Percentiles rank a stretch among this genome's conserved stretches.
Evolutionary conservation across 2,329 filamentous ascomycete species (phyloP).

Genomic region (Xylaria sp.): DNA sequence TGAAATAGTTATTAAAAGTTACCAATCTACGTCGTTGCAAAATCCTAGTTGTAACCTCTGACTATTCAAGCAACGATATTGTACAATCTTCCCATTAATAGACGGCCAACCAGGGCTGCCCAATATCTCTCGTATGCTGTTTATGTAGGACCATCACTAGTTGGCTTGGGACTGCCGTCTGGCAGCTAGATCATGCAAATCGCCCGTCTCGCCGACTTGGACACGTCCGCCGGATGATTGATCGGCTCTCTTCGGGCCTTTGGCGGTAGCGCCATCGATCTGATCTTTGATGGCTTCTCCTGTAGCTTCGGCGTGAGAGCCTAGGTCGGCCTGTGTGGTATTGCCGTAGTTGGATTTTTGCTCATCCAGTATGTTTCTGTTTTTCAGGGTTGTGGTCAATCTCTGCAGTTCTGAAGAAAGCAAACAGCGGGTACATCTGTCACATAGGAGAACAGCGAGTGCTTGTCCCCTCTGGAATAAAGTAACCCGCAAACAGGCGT

Average conservation of each 20-base stretch:
- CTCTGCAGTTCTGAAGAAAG: neutral
- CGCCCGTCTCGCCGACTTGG: constrained; percentile 41
- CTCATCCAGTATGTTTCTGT: constrained; percentile 37
- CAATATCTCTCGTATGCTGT: too few relatives aligned
- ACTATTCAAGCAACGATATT: too few relatives aligned
- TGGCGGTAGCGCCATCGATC: constrained; percentile 39
- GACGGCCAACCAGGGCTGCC: neutral
- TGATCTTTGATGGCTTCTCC: constrained; percentile 40
- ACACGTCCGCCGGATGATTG: constrained; percentile 38
- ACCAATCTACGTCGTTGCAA: neutral
- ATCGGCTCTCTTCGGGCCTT: constrained; percentile 41
- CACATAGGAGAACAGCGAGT: neutral
- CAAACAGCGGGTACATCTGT: neutral
- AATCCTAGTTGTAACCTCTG: neutral
- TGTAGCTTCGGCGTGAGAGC: constrained; percentile 27
- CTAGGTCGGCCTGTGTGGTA: constrained; percentile 30
- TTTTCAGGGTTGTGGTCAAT: neutral
- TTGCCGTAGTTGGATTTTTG: constrained; percentile 26
- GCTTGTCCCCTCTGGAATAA: neutral
- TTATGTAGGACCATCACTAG: too few relatives aligned
- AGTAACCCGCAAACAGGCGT: neutral
- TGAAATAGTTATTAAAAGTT: neutral
- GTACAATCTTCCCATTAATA: neutral
- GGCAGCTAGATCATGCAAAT: constrained; percentile 42
- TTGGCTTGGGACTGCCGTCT: constrained; percentile 28